Base-by-base conservation (phyloP, 2,329 filamentous ascomycete species). In the Knoxdaviesia capensis region DNA sequence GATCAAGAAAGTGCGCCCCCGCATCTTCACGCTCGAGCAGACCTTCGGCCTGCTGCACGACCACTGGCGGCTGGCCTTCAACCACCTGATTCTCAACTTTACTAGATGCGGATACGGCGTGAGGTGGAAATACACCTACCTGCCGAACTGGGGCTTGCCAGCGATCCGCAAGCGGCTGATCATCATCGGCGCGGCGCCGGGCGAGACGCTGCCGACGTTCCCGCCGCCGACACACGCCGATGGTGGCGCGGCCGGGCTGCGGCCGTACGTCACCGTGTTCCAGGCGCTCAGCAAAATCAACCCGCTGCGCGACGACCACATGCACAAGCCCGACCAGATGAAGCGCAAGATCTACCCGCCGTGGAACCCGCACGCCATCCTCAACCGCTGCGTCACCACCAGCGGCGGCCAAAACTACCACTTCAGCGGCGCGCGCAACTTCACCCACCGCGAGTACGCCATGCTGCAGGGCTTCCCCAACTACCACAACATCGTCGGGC, bases 1-100 rank as follows among this genome's bases (percentile, higher is more conserved):
- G 0, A 58, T 88, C 1, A 56, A 66, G 5, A 67, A 68, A 34
- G 54, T 68, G 0, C 68, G 65, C 0, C 83, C 85, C 0, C 66
- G 84, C 0, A 52, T 90, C 0, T 69, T 83, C 2, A 92, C 83
- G 0, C 60, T 92, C 1, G 85, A 93, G 50, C 80, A 93, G 52
- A 87, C 84, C 0, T 76, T 73, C 41, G 83, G 82, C 0, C 66
- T 92, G 1, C 55, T 70, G 0, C 61, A 65, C 28, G 57, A 67
- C 0, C 56, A 63, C 0, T 74, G 77, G 43, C 54, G 59, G 7
- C 56, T 60, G 0, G 75, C 69, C 41, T 77, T 86, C 39, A 62
- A 68, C 35, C 58, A 64, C 0, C 56, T 87, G 0, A 59, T 90
- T 3, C 60, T 67, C 30, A 71, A 76, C 32, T 76, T 87, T 42